Percentiles rank a stretch among this genome's conserved stretches.
These are phyloP conservation scores for Aspergillus ustus DNA, from an alignment of 2,329 filamentous ascomycete genomes.

Conservation along the genomic window DNA sequence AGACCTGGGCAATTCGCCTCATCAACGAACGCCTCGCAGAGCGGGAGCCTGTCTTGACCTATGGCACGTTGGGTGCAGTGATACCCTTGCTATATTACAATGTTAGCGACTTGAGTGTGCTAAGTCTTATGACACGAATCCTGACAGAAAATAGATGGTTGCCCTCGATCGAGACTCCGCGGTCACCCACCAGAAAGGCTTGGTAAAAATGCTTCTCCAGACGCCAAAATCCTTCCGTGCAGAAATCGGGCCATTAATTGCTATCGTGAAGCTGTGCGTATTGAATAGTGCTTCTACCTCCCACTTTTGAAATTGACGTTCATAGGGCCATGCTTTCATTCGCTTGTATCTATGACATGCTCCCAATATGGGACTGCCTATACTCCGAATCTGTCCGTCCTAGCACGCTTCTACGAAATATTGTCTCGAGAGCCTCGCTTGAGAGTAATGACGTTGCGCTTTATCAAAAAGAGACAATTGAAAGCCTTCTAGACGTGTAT, in stretches of 20 bases:
- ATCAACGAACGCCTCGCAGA: conserved; percentile 1
- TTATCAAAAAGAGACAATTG: no score
- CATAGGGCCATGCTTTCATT: conserved; percentile 4
- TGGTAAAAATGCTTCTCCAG: background rate
- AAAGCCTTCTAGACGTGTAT: no score
- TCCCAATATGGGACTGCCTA: background rate
- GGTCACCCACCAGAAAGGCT: background rate
- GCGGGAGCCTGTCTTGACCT: background rate
- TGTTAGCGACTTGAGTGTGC: background rate
- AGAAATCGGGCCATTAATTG: no score
- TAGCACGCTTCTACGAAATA: background rate
- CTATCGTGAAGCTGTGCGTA: no score
- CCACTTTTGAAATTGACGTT: no score
- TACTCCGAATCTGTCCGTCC: background rate
- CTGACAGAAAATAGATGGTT: background rate
- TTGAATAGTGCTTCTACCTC: no score
- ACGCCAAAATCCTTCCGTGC: background rate
- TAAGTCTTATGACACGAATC: no score
- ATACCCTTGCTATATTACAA: conserved; percentile 9
- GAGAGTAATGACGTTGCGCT: no score
- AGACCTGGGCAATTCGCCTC: conserved; percentile 2
- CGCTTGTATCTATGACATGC: background rate
- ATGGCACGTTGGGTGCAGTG: background rate
- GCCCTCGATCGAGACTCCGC: conserved; percentile 1
- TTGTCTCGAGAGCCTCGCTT: no score